A percentile compares a stretch with the other conserved stretches of the same genome.
Evolutionary conservation across 1,139 yeast genomes (phyloP).

Genomic region (Blastobotrys ciferrii): DNA sequence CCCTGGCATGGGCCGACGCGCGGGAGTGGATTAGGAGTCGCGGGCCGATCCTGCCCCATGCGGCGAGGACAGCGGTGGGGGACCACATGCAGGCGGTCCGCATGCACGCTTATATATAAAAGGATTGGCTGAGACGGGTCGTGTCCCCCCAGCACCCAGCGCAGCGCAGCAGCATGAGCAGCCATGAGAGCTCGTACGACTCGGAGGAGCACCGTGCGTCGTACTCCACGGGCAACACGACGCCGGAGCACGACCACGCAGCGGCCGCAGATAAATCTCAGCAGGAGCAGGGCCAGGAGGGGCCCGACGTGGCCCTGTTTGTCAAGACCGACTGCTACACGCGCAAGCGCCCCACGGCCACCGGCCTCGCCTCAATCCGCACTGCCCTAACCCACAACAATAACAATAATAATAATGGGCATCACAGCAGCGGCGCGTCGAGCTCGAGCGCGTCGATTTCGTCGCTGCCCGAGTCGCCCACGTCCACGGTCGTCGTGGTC

Average conservation of each 20-base stretch:
- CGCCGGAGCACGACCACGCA: conserved; percentile 13
- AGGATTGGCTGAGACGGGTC: not conserved
- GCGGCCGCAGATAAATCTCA: no score
- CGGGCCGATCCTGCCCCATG: conserved; percentile 1
- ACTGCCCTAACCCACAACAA: not conserved
- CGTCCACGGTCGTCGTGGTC: conserved; percentile 15
- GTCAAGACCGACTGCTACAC: conserved; percentile 2
- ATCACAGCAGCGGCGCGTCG: not conserved
- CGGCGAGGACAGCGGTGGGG: conserved; percentile 5
- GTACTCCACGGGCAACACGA: conserved; percentile 18
- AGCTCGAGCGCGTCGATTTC: conserved; percentile 8
- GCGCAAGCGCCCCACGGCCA: conserved; percentile 2
- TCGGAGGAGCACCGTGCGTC: conserved; percentile 10
- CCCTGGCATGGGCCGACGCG: not conserved
- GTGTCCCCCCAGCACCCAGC: conserved; percentile 5
- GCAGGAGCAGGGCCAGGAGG: no score
- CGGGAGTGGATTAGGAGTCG: no score
- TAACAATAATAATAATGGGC: no score
- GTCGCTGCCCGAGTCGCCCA: conserved; percentile 10
- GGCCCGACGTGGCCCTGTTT: not conserved
- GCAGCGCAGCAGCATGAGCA: conserved; percentile 6
- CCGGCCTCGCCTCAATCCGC: conserved; percentile 5
- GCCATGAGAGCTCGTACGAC: not conserved
- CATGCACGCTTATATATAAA: conserved; percentile 3
- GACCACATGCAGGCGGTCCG: conserved; percentile 4